Conservation (phyloP, 805 yeast genomes). For the Candida boleticola region DNA sequence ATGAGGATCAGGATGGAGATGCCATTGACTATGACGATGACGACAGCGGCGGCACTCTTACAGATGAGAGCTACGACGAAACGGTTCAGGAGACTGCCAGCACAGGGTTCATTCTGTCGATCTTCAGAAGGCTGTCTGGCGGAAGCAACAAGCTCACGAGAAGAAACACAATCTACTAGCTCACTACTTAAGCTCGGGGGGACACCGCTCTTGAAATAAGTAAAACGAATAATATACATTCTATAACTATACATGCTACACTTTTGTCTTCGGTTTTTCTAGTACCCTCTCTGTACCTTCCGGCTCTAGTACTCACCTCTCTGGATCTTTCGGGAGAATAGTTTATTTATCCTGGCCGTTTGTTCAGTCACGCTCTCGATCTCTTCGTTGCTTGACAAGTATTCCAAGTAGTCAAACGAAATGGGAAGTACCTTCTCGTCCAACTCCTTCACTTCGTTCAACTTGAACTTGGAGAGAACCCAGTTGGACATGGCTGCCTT, state of each 20-base stretch:
- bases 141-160: conserved; percentile 1
- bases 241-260: too few relatives aligned
- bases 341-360: conserved; percentile 2
- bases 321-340: conserved; percentile 3
- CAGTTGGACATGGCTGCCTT: conserved; percentile 36
- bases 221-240: not conserved
- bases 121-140: not conserved
- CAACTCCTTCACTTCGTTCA: conserved; percentile 20
- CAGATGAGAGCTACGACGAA: conserved; percentile 1
- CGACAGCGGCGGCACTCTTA: conserved; percentile 1
- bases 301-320: conserved; percentile 1
- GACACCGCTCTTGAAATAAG: not conserved
- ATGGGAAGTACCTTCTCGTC: conserved; percentile 2
- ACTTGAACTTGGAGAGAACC: conserved; percentile 37
- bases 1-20: conserved; percentile 1
- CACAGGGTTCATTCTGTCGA: conserved; percentile 5
- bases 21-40: conserved; percentile 1
- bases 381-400: not conserved
- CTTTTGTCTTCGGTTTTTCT: too few relatives aligned
- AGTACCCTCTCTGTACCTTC: not conserved
- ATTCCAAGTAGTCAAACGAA: conserved; percentile 2
- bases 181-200: not conserved
- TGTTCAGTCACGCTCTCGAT: not conserved
- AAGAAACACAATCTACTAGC: conserved; percentile 9
- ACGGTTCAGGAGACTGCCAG: conserved; percentile 1